Evolutionary conservation across 257 asterid species (phyloP).

Genomic region (Nemophila menziesii): DNA sequence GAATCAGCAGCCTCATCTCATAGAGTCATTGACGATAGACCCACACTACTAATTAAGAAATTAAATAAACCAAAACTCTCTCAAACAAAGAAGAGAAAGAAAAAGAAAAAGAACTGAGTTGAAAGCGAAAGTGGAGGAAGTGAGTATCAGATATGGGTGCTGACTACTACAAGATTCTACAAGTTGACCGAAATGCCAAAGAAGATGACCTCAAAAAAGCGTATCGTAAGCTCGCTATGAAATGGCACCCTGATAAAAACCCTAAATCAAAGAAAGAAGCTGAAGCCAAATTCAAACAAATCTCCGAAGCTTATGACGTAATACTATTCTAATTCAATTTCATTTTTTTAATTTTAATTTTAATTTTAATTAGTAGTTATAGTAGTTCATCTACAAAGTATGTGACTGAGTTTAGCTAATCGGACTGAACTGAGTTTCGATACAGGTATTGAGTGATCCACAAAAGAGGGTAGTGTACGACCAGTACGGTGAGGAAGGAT

Average conservation of each 20-base stretch:
- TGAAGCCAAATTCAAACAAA: conserved; percentile 59
- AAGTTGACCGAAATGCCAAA: conserved; percentile 20
- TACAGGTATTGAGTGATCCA: conserved; percentile 52
- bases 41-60: too few species aligned
- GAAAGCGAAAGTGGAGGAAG: not conserved
- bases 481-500: conserved; percentile 55
- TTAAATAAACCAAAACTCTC: too few species aligned
- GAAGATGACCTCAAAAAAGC: conserved; percentile 57
- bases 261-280: conserved; percentile 46
- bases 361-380: not conserved
- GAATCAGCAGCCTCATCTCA: too few species aligned
- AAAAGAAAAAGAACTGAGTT: too few species aligned
- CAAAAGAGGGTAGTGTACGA: conserved; percentile 48
- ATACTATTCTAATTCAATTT: not conserved
- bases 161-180: not conserved
- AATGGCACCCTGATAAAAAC: conserved; percentile 67
- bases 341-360: not conserved
- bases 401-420: not conserved
- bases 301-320: conserved; percentile 51
- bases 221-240: conserved; percentile 56
- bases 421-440: not conserved
- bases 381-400: too few species aligned
- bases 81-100: too few species aligned
- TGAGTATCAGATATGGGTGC: not conserved
- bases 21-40: too few species aligned